Percentiles rank a stretch among this genome's conserved stretches.
phyloP scores from a whole-genome alignment of 2,329 filamentous ascomycete species.

The Pyrenochaeta sp. region DNA sequence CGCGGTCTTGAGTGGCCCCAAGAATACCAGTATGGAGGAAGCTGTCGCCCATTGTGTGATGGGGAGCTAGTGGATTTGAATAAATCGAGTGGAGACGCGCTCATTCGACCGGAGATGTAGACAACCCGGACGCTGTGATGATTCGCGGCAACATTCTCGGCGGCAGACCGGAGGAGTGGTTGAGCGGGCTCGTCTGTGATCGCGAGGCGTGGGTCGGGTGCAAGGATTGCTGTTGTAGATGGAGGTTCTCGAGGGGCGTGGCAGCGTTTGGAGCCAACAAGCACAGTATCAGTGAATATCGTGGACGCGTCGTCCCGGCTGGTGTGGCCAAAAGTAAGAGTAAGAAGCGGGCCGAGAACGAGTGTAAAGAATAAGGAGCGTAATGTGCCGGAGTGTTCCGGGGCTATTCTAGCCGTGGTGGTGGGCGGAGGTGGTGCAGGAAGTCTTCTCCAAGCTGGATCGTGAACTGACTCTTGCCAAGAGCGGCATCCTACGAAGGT shows the following conservation, averaged over 20 bases:
- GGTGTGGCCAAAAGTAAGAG: not conserved
- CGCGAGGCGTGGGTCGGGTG: not conserved
- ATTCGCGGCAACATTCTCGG: slow-evolving; percentile 40
- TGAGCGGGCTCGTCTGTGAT: not conserved
- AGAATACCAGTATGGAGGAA: slow-evolving; percentile 27
- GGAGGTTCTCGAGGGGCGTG: slow-evolving; percentile 6
- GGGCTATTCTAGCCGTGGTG: slow-evolving; percentile 25
- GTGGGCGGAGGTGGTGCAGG: slow-evolving; percentile 26
- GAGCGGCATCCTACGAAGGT: slow-evolving; percentile 13
- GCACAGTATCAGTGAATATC: slow-evolving; percentile 5
- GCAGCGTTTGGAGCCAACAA: slow-evolving; percentile 7
- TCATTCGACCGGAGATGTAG: slow-evolving; percentile 42
- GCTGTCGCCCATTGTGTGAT: slow-evolving; percentile 41
- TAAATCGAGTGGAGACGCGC: slow-evolving; percentile 17
- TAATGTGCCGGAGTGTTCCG: slow-evolving; percentile 12
- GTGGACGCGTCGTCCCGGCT: not conserved
- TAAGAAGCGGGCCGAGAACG: slow-evolving; percentile 8
- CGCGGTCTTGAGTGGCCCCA: slow-evolving; percentile 16
- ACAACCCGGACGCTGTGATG: slow-evolving; percentile 25
- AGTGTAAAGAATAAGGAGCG: slow-evolving; percentile 20
- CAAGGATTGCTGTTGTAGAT: not conserved
- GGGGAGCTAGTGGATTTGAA: slow-evolving; percentile 14
- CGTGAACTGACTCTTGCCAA: slow-evolving; percentile 15
- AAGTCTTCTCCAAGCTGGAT: slow-evolving; percentile 18
- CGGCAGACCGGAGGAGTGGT: slow-evolving; percentile 3